Evolutionary conservation across 2,329 filamentous ascomycete species (phyloP).

Genomic region (Chaetomiaceae sp.): DNA sequence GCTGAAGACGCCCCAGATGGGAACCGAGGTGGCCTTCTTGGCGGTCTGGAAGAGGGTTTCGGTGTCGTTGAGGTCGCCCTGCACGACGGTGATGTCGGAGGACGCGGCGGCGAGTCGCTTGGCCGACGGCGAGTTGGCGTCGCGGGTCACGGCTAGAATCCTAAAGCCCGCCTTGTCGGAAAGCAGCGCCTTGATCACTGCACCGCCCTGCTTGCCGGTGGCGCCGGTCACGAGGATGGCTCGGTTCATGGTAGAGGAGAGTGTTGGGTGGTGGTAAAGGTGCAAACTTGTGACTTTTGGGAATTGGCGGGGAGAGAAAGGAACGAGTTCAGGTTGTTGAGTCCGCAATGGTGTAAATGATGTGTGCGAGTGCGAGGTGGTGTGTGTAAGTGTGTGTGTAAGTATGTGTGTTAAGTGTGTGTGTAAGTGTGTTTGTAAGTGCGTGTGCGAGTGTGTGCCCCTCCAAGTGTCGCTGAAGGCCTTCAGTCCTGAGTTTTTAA

Average conservation of each 20-base stretch:
- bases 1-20: constrained; percentile 2
- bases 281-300: neutral
- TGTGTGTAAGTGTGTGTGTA: too few species aligned
- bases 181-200: neutral
- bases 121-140: neutral
- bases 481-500: too few species aligned
- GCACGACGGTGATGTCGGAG: neutral
- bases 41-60: neutral
- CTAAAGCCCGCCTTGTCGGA: neutral
- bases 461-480: too few species aligned
- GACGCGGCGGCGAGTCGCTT: neutral
- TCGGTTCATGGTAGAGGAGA: neutral
- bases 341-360: too few species aligned
- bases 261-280: neutral
- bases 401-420: too few species aligned
- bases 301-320: neutral
- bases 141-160: neutral
- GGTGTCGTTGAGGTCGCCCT: neutral
- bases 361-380: too few species aligned
- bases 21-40: neutral
- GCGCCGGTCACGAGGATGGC: constrained; percentile 4
- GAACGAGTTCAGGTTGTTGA: too few species aligned
- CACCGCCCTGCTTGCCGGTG: constrained; percentile 5
- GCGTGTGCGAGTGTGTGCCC: too few species aligned
- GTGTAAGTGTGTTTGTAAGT: too few species aligned